Base-by-base conservation (phyloP, 768 basidiomycete genomes). In the Mycena capillaripes region DNA sequence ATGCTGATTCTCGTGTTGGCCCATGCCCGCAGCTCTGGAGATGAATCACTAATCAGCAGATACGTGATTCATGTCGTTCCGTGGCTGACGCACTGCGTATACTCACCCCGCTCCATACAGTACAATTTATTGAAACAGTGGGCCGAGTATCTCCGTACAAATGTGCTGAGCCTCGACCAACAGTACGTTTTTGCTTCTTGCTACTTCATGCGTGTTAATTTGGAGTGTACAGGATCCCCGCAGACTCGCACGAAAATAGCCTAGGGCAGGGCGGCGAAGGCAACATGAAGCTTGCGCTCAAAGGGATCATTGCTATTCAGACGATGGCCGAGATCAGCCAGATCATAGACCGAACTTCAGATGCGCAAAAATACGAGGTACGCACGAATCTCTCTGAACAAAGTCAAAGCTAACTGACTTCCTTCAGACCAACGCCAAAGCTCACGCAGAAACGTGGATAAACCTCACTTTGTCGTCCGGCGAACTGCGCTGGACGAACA, bases 1-100 rank as follows among this genome's bases (percentile, higher is more conserved):
- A 90, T 90, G 89, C 80, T 91, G 11, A 89, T 90, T 76, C 88
- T 90, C 87, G 82, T 85, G 14, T 78, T 88, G 46, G 87, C 86
- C 36, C 79, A 82, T 62, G 79, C 80, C 7, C 75, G 72, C 16
- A 77, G 72, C n/a, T 76, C 79, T 6, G 80, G 81, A 10, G 81
- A 84, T 57, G 76, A 75, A 19, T 84, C 84, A 0, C 79, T 87
- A 34, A 76, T 90, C 30, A 64, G 62, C 4, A 76, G 71, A 46
- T 85, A 85, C 69, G 86, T 86, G 50, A 58, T 85, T 75, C 34
- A 14, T 17, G 1, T 38, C 16, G 38, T 8, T 38, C 38, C 16
- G 16, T 10, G 9, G 4, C 38, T 11, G 27, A 10, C n/a, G 12
- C 23, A 53, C 56, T 16, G 32, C 32, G 23, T 46, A 30, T 50